Percentiles rank a stretch among this genome's conserved stretches.
phyloP scores from a whole-genome alignment of 2,329 filamentous ascomycete genomes.

The Aspergillus piperis region DNA sequence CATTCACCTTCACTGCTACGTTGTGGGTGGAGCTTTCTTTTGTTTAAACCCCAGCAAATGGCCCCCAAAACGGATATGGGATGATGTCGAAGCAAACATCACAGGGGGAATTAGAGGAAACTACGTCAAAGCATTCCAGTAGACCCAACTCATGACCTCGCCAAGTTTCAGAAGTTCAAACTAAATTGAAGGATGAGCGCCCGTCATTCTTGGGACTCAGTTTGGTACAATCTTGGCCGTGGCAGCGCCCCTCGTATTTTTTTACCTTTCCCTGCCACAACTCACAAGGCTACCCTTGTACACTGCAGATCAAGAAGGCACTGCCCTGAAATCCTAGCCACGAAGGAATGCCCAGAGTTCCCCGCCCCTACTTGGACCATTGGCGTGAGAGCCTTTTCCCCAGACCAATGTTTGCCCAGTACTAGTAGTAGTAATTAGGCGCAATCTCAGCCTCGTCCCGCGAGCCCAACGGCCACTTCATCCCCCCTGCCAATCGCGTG shows the following conservation, averaged over 20 bases:
- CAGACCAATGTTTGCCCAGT: neutral
- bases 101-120: neutral
- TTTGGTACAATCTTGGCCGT: neutral
- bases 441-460: neutral
- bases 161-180: neutral
- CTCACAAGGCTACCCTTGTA: neutral
- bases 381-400: neutral
- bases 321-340: neutral
- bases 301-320: neutral
- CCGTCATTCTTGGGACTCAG: neutral
- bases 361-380: neutral
- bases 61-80: too few relatives aligned
- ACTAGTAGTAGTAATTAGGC: neutral
- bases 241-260: neutral
- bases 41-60: too few relatives aligned
- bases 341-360: neutral
- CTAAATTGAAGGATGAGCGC: neutral
- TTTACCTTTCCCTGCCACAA: neutral
- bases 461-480: neutral
- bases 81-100: neutral
- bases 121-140: neutral
- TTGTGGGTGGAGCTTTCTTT: too few relatives aligned
- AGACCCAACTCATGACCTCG: too few relatives aligned
- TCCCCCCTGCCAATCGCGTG: neutral
- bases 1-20: too few relatives aligned